Evolutionary conservation across 2,329 filamentous ascomycete species (phyloP), one percentile per base, ranked within the genome.

Genomic region (Tolypocladium guangdongense): DNA sequence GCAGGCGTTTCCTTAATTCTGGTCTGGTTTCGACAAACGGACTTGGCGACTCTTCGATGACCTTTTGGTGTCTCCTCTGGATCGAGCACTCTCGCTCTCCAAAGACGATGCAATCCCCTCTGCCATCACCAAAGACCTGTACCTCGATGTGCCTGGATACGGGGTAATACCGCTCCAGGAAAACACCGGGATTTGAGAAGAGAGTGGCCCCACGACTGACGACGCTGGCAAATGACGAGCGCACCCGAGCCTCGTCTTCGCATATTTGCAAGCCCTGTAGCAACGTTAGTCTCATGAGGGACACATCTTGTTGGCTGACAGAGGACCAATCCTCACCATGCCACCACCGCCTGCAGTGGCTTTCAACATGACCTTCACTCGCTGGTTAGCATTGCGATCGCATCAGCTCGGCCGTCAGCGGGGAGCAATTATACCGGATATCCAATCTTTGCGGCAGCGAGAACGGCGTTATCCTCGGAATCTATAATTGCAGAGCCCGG

Each of bases 81-180:
- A 87, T 78, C 0, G 79, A 84, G 61, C 84, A 87, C 57, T 88
- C 84, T 32, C 84, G 72, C 60, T 87, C 84, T 5, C 83, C 81
- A 30, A 86, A 76, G 38, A 76, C 71, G 6, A 86, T 74, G 12
- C 78, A 80, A 0, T 78, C 81, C 7, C 51, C 51, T 16, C 45
- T 16, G 12, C 50, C 53, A 54, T 87, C 83, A 10, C 84, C 84
- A 56, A 86, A 81, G 2, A 88, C 72, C 58, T 87, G 84, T 0
- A 87, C 80, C 62, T 88, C 84, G 38, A 87, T 79, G 58, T 87
- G 84, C 49, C 79, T 77, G n/a, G 77, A 78, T 1, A 73, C 72
- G 0, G 79, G 77, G 50, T 81, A 83, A 60, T 80, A 87, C 27
- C 74, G 74, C 61, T 87, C 83, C 36, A 88, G 73, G 57, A 86